Percentiles rank a stretch among this genome's conserved stretches.
Conservation (phyloP, 164 flowering plant species). For the Stephania cephalantha region DNA sequence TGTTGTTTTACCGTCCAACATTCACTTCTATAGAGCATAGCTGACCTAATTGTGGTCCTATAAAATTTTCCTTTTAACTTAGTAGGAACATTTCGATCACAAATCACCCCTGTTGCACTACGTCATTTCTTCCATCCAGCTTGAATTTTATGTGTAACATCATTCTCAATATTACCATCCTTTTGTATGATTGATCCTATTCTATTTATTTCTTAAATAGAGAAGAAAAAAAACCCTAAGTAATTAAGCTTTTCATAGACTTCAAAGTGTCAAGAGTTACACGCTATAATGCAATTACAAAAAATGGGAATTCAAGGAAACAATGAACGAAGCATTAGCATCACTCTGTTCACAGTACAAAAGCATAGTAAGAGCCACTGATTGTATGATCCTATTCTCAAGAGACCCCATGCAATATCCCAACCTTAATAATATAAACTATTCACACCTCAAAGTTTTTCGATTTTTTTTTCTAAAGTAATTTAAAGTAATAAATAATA, state of each 20-base stretch:
- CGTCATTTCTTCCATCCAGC: too few species aligned
- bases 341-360: not conserved
- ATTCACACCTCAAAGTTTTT: not conserved
- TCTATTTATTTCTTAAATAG: not conserved
- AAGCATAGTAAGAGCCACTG: too few species aligned
- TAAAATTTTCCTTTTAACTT: too few species aligned
- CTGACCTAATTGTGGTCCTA: too few species aligned
- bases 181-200: too few species aligned
- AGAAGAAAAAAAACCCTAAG: not conserved
- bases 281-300: not conserved
- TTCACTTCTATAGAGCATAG: too few species aligned
- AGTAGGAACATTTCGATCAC: too few species aligned
- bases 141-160: too few species aligned
- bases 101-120: too few species aligned
- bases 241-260: not conserved
- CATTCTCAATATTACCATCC: too few species aligned
- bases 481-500: not conserved
- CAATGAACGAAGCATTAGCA: not conserved
- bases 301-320: not conserved
- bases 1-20: too few species aligned
- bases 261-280: too few species aligned
- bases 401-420: not conserved
- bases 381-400: not conserved
- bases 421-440: not conserved
- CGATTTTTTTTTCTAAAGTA: not conserved